Evolutionary conservation across 2,329 filamentous ascomycete species (phyloP).

Genomic region (Pseudogymnoascus sp.): DNA sequence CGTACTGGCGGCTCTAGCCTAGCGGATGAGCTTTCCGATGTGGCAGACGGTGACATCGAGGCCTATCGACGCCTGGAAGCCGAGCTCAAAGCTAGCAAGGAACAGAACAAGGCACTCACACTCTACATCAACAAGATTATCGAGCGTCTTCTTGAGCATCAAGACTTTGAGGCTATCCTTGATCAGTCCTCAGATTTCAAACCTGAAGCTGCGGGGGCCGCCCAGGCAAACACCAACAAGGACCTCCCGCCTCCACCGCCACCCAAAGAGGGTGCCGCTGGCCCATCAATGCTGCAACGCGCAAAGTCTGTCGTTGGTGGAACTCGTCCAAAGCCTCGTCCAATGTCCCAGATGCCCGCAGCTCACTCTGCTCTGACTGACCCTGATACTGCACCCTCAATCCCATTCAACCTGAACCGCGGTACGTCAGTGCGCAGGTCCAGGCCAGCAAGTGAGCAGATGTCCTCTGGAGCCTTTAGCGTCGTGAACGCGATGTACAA

Average conservation of each 20-base stretch:
- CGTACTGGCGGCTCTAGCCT: constrained; percentile 49
- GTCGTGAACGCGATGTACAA: constrained; percentile 89
- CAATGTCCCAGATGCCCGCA: constrained; percentile 49
- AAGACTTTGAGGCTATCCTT: constrained; percentile 89
- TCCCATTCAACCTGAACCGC: constrained; percentile 57
- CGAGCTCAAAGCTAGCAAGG: constrained; percentile 73
- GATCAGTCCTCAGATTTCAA: constrained; percentile 67
- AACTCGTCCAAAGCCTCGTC: constrained; percentile 43
- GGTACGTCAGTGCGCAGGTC: constrained; percentile 42
- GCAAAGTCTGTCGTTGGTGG: constrained; percentile 53
- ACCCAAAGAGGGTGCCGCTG: constrained; percentile 39
- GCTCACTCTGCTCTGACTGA: constrained; percentile 45
- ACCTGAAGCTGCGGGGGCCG: constrained; percentile 27
- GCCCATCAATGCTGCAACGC: constrained; percentile 49
- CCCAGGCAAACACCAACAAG: constrained; percentile 51
- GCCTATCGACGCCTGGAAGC: constrained; percentile 62
- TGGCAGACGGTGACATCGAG: constrained; percentile 54
- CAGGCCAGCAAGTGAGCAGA: constrained; percentile 58
- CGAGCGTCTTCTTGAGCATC: constrained; percentile 84
- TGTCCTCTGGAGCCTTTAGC: constrained; percentile 50
- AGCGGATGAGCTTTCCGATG: constrained; percentile 80
- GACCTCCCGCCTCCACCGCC: constrained; percentile 72
- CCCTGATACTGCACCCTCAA: constrained; percentile 67
- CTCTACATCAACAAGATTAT: constrained; percentile 99
- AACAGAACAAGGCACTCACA: constrained; percentile 94